Base-by-base conservation (phyloP, 78 protist species). In the Mantamonas sphyraenae region DNA sequence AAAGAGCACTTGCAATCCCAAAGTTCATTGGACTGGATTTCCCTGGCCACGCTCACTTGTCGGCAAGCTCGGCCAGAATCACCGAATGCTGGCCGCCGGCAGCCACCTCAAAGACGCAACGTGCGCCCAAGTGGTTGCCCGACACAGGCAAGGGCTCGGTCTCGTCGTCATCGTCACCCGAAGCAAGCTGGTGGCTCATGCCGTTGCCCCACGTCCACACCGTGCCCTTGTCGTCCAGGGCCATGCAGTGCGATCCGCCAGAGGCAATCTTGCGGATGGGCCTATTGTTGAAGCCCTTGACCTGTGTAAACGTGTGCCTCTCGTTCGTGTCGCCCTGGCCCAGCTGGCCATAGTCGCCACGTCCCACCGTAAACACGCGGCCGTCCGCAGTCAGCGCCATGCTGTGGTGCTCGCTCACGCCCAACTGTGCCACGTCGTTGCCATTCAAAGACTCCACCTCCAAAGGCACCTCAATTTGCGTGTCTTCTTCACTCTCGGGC, bases 201-300 rank as follows among this genome's bases (percentile, higher is more conserved):
- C 76, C 76, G 57, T 39, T 61, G 43, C 76, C 76, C 68, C 76
- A 71, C 33, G 68, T 42, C n/a, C n/a, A 60, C 28, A 59, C 39
- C 35, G 14, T 7, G 5, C 76, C 76, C 35, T 59, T 47, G 37
- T 57, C 68, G 20, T 43, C 1, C 2, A 71, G 43, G 24, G 68
- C 68, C 3, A n/a, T 7, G 0, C 69, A 58, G 31, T 42, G 57
- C 20, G 33, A 55, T 62, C 64, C 62, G 40, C 76, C 76, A 10
- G 63, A 61, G 39, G 68, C 56, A 8, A 71, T 16, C 28, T 1
- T 0, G 4, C 14, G 19, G 34, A 45, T 28, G 9, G 7, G 3
- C 51, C 42, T 31, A 17, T 26, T 47, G n/a, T 31, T 22, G 31
- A 71, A 45, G 17, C 31, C 39, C 1, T 20, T 24, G 20, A 71